Conservation (phyloP, 2,329 filamentous ascomycete genomes). For the Oidium heveae region DNA sequence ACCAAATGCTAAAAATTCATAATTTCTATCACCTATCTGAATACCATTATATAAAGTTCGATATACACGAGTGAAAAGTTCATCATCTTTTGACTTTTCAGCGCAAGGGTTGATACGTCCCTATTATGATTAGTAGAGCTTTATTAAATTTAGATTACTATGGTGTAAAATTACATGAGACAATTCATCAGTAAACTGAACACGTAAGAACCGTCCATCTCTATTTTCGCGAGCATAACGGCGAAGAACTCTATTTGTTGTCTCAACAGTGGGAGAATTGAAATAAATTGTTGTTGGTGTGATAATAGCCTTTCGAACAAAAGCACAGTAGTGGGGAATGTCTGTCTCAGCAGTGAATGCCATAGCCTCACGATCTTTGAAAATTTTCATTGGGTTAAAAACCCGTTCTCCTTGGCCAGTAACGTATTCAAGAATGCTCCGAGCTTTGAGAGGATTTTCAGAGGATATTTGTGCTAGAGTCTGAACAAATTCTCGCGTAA, state of each 20-base stretch:
- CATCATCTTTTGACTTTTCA: slow-evolving; percentile 29
- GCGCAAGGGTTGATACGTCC: slow-evolving; percentile 32
- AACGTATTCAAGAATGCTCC: slow-evolving; percentile 47
- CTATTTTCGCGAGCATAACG: slow-evolving; percentile 31
- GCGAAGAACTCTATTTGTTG: slow-evolving; percentile 67
- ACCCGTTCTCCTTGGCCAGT: slow-evolving; percentile 35
- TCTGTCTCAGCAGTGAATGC: slow-evolving; percentile 22
- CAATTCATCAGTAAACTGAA: slow-evolving; percentile 74
- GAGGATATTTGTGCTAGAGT: slow-evolving; percentile 27
- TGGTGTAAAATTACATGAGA: slow-evolving; percentile 7
- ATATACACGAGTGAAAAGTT: slow-evolving; percentile 50
- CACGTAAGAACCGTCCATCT: slow-evolving; percentile 60
- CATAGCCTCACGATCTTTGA: slow-evolving; percentile 27
- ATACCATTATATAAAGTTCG: slow-evolving; percentile 56
- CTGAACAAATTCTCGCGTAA: slow-evolving; percentile 40
- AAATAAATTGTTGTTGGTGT: slow-evolving; percentile 70
- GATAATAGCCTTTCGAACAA: slow-evolving; percentile 50
- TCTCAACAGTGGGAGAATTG: slow-evolving; percentile 54
- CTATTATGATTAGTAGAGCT: slow-evolving; percentile 13
- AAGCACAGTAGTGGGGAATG: slow-evolving; percentile 46
- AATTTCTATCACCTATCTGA: slow-evolving; percentile 53
- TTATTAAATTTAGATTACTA: neutral
- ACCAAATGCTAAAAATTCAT: slow-evolving; percentile 78
- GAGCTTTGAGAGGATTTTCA: slow-evolving; percentile 23
- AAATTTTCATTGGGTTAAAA: slow-evolving; percentile 48